Evolutionary conservation across 768 basidiomycete species (phyloP).

Genomic region (Plicaturopsis crispa): DNA sequence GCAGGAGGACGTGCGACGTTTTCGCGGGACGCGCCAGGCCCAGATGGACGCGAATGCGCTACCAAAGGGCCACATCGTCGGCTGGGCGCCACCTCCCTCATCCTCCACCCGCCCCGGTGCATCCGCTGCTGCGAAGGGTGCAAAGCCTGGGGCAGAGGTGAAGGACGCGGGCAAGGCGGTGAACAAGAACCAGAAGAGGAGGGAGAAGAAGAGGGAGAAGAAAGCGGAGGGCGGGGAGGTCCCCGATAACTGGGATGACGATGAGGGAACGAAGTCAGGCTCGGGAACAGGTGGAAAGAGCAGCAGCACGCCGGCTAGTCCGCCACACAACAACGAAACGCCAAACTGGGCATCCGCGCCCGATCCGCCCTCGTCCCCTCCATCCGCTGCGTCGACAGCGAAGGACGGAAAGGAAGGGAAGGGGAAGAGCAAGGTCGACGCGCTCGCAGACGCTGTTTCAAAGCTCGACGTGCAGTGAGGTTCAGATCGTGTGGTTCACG

Average conservation of each 20-base stretch:
- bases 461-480: not conserved
- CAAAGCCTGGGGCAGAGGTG: constrained; percentile 28
- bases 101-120: constrained; percentile 20
- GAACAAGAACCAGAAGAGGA: constrained; percentile 74
- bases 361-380: not conserved
- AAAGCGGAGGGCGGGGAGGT: constrained; percentile 48
- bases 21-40: constrained; percentile 70
- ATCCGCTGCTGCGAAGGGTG: constrained; percentile 15
- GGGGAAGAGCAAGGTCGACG: not conserved
- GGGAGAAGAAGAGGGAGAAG: constrained; percentile 51
- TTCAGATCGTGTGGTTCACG: not conserved
- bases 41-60: constrained; percentile 57
- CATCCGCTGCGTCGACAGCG: not conserved
- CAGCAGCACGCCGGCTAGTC: not conserved
- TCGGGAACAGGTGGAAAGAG: not conserved
- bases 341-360: not conserved
- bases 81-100: constrained; percentile 63
- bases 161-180: constrained; percentile 69
- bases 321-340: not conserved
- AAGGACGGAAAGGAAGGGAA: not conserved
- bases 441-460: too few relatives aligned
- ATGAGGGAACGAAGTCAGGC: constrained; percentile 33
- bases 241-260: constrained; percentile 77
- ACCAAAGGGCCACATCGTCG: constrained; percentile 76
- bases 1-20: constrained; percentile 87